Percentiles rank a stretch among this genome's conserved stretches.
These are phyloP conservation scores for Ogataea sp. DNA, from an alignment of 805 yeast genomes.

Conservation along the genomic window DNA sequence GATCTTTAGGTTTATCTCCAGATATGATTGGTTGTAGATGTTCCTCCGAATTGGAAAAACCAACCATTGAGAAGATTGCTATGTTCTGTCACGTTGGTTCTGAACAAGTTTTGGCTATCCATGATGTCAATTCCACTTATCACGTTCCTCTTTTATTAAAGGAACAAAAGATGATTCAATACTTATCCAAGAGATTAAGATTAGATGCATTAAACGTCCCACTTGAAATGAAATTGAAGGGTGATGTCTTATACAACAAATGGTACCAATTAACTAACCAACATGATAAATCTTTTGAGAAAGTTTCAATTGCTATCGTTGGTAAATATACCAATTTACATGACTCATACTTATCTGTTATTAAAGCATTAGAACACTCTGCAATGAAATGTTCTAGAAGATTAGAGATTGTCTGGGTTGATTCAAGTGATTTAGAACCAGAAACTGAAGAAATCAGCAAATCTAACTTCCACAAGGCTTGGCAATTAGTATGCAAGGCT, in stretches of 20 bases:
- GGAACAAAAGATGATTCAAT: constrained; percentile 78
- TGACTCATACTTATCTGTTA: constrained; percentile 91
- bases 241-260: constrained; percentile 58
- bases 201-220: constrained; percentile 42
- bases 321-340: constrained; percentile 96
- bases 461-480: constrained; percentile 83
- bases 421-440: constrained; percentile 82
- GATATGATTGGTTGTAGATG: constrained; percentile 99
- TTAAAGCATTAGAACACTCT: constrained; percentile 91
- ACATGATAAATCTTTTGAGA: constrained; percentile 77
- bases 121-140: constrained; percentile 93
- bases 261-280: constrained; percentile 78
- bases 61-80: constrained; percentile 92
- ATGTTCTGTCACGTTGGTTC: constrained; percentile 99
- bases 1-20: constrained; percentile 90
- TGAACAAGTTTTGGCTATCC: constrained; percentile 95
- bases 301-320: constrained; percentile 90
- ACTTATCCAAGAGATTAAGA: constrained; percentile 58
- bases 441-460: constrained; percentile 55
- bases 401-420: constrained; percentile 92
- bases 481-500: constrained; percentile 89
- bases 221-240: constrained; percentile 48
- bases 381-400: constrained; percentile 83
- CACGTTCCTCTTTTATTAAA: constrained; percentile 90
- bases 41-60: constrained; percentile 65